Evolutionary conservation across 441 rosid species (phyloP).

Genomic region (Gossypium schwendimanii): DNA sequence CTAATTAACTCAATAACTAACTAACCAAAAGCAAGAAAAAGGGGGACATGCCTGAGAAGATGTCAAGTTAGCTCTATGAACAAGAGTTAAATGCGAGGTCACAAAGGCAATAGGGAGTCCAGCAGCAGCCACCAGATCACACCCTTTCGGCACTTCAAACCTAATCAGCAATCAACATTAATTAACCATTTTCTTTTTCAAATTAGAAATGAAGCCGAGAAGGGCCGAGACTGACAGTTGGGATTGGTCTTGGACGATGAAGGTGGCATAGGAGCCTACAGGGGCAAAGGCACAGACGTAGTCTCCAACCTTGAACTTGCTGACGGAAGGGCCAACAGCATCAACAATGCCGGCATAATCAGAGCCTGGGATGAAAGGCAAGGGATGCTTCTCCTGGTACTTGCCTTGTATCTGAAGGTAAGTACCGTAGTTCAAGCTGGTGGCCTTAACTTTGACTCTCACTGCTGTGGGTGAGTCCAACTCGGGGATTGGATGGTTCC

Average conservation of each 20-base stretch:
- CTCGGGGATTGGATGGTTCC: constrained; percentile 49
- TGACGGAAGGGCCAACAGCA: constrained; percentile 54
- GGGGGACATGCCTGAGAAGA: constrained; percentile 14
- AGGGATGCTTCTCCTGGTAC: constrained; percentile 72
- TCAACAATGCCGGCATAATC: constrained; percentile 78
- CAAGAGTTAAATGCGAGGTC: constrained; percentile 89
- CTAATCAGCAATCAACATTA: constrained; percentile 18
- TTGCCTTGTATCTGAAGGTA: constrained; percentile 85
- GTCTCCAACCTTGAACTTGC: constrained; percentile 67
- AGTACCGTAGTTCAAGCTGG: constrained; percentile 82
- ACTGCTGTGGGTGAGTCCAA: constrained; percentile 50
- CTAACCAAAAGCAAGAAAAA: too few relatives aligned
- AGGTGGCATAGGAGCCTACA: constrained; percentile 74
- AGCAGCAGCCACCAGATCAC: constrained; percentile 70
- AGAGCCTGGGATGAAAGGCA: constrained; percentile 90
- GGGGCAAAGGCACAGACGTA: constrained; percentile 54
- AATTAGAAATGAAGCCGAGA: not conserved
- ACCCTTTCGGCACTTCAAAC: constrained; percentile 65
- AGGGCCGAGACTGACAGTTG: constrained; percentile 26
- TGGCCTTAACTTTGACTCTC: constrained; percentile 66
- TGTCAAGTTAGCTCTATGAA: constrained; percentile 65
- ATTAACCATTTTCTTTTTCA: not conserved
- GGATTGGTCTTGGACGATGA: constrained; percentile 65
- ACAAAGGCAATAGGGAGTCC: constrained; percentile 88
- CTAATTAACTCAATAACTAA: too few relatives aligned